phyloP scores from a whole-genome alignment of 2,329 filamentous ascomycete species.

The Diaporthe vexans region DNA sequence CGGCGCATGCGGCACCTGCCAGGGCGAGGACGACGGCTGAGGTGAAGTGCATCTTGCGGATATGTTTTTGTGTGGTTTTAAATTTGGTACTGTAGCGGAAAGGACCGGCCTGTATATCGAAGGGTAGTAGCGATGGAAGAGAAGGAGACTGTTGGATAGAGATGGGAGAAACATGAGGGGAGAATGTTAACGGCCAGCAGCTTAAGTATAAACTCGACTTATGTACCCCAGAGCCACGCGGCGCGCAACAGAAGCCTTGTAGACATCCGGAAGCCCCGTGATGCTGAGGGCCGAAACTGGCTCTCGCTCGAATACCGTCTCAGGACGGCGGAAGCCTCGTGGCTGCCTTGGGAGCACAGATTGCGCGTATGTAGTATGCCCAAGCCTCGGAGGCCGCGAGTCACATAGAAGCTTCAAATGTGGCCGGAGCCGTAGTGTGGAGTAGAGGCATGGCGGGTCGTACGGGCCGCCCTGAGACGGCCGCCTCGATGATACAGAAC shows the following conservation, averaged over 20 bases:
- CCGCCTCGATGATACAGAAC: conserved; percentile 22
- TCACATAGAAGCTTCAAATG: neutral
- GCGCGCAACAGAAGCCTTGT: neutral
- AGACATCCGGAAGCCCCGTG: neutral
- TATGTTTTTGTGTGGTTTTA: neutral
- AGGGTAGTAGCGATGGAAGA: conserved; percentile 16
- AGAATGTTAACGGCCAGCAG: neutral
- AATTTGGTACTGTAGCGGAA: neutral
- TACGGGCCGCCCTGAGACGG: conserved; percentile 21
- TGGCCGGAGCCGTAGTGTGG: neutral
- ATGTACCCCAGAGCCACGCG: neutral
- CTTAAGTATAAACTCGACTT: conserved; percentile 19
- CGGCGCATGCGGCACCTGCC: conserved; percentile 15
- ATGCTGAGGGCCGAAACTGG: conserved; percentile 22
- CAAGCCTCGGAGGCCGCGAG: conserved; percentile 12
- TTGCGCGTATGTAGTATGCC: neutral
- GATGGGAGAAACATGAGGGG: neutral
- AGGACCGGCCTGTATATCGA: conserved; percentile 17
- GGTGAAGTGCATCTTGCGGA: conserved; percentile 2
- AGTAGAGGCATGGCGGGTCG: neutral
- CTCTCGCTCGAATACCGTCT: conserved; percentile 11
- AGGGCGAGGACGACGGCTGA: conserved; percentile 17
- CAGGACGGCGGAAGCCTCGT: neutral
- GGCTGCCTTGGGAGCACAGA: neutral
- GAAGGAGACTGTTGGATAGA: conserved; percentile 22